phyloP scores from a whole-genome alignment of 768 basidiomycete genomes.

The Amanita muscaria region DNA sequence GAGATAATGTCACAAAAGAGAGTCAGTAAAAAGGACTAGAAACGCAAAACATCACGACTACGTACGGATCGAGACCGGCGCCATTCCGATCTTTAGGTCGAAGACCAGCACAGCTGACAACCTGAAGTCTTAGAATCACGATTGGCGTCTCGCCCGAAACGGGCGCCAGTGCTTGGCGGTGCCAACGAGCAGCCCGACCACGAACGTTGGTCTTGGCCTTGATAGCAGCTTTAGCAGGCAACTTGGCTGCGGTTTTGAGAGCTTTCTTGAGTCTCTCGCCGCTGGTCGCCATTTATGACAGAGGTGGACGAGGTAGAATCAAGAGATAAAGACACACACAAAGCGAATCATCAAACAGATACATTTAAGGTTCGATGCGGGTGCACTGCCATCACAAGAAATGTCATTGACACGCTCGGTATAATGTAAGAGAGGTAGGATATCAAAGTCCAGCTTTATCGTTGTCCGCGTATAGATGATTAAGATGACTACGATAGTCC shows the following conservation, averaged over 20 bases:
- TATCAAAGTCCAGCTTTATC: too few species aligned
- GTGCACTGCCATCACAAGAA: too few species aligned
- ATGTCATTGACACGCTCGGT: too few species aligned
- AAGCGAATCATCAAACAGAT: too few species aligned
- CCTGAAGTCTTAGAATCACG: conserved; percentile 58
- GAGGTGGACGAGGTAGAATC: background rate
- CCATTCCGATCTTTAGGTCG: conserved; percentile 57
- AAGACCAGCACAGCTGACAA: conserved; percentile 55
- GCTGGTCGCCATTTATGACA: conserved; percentile 22
- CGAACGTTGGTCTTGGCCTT: conserved; percentile 23
- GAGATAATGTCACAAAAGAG: too few species aligned
- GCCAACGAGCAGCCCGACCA: background rate
- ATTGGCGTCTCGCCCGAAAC: conserved; percentile 55
- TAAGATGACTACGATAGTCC: too few species aligned
- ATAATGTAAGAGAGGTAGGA: too few species aligned
- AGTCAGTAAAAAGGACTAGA: too few species aligned
- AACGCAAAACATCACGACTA: too few species aligned
- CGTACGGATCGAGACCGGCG: conserved; percentile 75
- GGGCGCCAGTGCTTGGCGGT: conserved; percentile 28
- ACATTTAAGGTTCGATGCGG: too few species aligned
- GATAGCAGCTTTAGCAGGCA: conserved; percentile 35
- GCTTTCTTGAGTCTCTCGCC: conserved; percentile 35
- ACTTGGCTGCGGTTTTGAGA: conserved; percentile 48
- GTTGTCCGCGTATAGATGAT: too few species aligned
- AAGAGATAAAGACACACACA: too few species aligned